A percentile compares a stretch with the other conserved stretches of the same genome.
These are phyloP conservation scores for Coprinopsis marcescibilis DNA, from an alignment of 768 basidiomycete species.

Conservation along the genomic window DNA sequence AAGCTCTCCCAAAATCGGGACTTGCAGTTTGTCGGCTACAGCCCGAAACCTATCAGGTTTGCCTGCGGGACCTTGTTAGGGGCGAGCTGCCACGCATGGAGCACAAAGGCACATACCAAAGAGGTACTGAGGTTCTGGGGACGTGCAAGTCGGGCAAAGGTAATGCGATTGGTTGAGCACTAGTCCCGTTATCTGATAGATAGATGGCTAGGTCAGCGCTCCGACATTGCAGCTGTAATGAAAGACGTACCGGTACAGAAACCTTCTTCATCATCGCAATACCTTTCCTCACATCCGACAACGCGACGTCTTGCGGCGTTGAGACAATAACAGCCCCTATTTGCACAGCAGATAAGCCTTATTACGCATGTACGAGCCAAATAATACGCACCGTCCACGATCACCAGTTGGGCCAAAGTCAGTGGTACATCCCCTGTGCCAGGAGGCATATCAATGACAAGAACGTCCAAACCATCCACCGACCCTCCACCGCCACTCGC, in stretches of 20 bases:
- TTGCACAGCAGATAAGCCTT: background rate
- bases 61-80: too few species aligned
- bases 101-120: conserved; percentile 19
- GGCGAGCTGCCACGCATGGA: too few species aligned
- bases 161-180: conserved; percentile 88
- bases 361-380: background rate
- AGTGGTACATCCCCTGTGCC: conserved; percentile 96
- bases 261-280: conserved; percentile 91
- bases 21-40: conserved; percentile 49
- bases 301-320: conserved; percentile 91
- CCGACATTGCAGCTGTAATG: background rate
- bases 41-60: conserved; percentile 55
- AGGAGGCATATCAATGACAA: conserved; percentile 95
- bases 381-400: conserved; percentile 65
- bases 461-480: conserved; percentile 53
- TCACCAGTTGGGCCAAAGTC: conserved; percentile 82
- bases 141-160: conserved; percentile 63
- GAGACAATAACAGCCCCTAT: conserved; percentile 92
- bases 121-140: conserved; percentile 34
- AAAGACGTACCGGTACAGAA: conserved; percentile 67
- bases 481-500: conserved; percentile 33
- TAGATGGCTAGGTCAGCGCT: conserved; percentile 4
- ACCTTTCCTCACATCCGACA: conserved; percentile 88
- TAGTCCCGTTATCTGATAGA: conserved; percentile 70
- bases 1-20: conserved; percentile 72